A percentile compares a stretch with the other conserved stretches of the same genome.
These are phyloP conservation scores for Sugiyamaella japonica DNA, from an alignment of 1,139 yeast genomes.

Conservation along the genomic window DNA sequence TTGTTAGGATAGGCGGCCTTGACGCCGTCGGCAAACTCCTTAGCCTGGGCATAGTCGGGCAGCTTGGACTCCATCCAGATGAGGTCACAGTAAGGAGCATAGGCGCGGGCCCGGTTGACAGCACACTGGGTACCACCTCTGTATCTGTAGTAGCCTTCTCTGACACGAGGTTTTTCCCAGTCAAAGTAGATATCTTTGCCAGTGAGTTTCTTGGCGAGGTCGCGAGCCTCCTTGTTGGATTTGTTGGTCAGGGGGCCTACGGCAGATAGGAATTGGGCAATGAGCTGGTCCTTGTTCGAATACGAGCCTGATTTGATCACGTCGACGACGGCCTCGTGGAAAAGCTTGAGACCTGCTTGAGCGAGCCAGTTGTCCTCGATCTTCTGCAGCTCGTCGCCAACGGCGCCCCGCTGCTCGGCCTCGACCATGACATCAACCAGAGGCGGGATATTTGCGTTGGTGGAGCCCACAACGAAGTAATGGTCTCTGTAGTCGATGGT, in stretches of 20 bases:
- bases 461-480: conserved; percentile 85
- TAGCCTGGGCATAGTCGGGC: conserved; percentile 92
- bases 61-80: conserved; percentile 99
- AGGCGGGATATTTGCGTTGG: conserved; percentile 77
- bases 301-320: conserved; percentile 65
- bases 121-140: conserved; percentile 97
- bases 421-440: conserved; percentile 75
- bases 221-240: conserved; percentile 79
- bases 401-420: conserved; percentile 74
- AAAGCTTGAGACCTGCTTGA: conserved; percentile 82
- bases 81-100: conserved; percentile 92
- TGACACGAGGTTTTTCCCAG: conserved; percentile 95
- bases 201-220: conserved; percentile 68
- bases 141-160: conserved; percentile 98
- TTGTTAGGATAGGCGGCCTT: conserved; percentile 78
- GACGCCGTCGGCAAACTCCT: conserved; percentile 92
- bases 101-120: conserved; percentile 94
- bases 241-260: conserved; percentile 75
- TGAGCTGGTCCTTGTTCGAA: conserved; percentile 64
- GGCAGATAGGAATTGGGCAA: conserved; percentile 63
- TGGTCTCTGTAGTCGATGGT: conserved; percentile 95
- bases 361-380: conserved; percentile 83
- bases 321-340: conserved; percentile 89
- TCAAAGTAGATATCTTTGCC: conserved; percentile 88
- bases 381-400: conserved; percentile 67